These are phyloP conservation scores for Ogataea neopini DNA, from an alignment of 805 yeast genomes.

Conservation along the genomic window DNA sequence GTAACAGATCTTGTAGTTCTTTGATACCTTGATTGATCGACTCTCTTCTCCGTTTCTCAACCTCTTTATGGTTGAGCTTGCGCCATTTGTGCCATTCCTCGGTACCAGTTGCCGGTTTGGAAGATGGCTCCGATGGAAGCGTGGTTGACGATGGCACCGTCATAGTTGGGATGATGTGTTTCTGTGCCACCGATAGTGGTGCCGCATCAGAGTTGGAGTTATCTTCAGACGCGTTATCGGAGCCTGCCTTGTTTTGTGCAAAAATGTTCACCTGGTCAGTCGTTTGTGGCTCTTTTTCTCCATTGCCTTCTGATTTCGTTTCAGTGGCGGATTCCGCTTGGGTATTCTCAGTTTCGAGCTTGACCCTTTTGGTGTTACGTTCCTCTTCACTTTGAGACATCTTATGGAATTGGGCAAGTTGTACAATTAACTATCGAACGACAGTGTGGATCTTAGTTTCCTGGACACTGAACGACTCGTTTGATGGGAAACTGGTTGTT, in stretches of 20 bases:
- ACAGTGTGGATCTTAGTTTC: neutral
- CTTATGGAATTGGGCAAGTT: constrained; percentile 9
- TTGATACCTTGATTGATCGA: constrained; percentile 85
- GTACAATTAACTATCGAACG: neutral
- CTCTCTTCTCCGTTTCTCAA: constrained; percentile 90
- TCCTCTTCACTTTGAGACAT: constrained; percentile 10
- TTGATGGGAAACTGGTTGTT: neutral
- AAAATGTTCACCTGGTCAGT: constrained; percentile 1
- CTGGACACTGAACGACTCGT: no score
- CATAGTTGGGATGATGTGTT: constrained; percentile 22
- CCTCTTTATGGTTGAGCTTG: constrained; percentile 92
- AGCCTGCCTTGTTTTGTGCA: neutral
- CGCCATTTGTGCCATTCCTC: constrained; percentile 84
- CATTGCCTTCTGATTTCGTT: neutral
- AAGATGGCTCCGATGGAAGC: constrained; percentile 17
- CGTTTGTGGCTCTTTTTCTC: neutral
- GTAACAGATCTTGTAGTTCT: constrained; percentile 74
- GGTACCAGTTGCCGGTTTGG: constrained; percentile 68
- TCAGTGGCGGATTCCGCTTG: neutral
- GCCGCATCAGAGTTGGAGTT: neutral
- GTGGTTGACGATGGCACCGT: constrained; percentile 26
- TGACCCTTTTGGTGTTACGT: constrained; percentile 15
- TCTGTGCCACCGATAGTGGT: neutral
- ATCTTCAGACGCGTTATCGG: neutral
- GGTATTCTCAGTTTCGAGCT: constrained; percentile 7